These are phyloP conservation scores for Wallacemonas sp. DNA, from an alignment of 208 protist species.

Conservation along the genomic window DNA sequence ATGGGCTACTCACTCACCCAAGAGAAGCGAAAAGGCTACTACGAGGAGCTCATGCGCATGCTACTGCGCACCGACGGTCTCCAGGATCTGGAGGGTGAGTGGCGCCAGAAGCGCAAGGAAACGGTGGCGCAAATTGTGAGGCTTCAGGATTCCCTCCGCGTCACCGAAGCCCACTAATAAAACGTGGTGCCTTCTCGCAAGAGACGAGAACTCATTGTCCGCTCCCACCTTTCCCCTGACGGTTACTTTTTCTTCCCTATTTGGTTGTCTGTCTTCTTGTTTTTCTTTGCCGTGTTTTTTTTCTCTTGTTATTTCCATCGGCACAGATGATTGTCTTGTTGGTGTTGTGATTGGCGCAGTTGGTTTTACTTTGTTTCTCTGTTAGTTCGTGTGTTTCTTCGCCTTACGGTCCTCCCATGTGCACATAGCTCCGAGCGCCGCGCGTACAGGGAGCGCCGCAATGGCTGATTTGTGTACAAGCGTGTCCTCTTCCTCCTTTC, in stretches of 20 bases:
- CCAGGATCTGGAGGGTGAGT: constrained; percentile 64
- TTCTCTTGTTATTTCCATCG: background rate
- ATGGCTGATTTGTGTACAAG: too few species aligned
- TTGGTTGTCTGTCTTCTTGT: too few species aligned
- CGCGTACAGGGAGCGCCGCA: too few species aligned
- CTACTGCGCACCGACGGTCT: constrained; percentile 75
- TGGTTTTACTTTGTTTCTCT: constrained; percentile 10
- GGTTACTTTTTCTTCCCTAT: background rate
- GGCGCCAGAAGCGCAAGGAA: constrained; percentile 55
- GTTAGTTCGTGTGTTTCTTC: too few species aligned
- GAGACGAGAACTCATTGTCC: background rate
- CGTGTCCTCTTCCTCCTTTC: too few species aligned
- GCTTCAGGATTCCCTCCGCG: constrained; percentile 52
- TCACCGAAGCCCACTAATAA: too few species aligned
- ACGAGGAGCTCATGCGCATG: constrained; percentile 87
- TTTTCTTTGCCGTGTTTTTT: constrained; percentile 2
- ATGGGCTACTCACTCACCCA: constrained; percentile 27
- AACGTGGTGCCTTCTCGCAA: too few species aligned
- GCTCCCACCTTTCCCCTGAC: background rate
- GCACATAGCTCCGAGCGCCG: too few species aligned
- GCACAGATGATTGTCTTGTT: too few species aligned
- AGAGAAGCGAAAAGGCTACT: constrained; percentile 63
- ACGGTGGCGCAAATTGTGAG: constrained; percentile 53
- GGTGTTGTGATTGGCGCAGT: background rate
- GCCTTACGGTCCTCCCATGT: too few species aligned